Evolutionary conservation across 768 basidiomycete species (phyloP), one percentile per base, ranked within the genome.

Genomic region (Amanita rubescens): DNA sequence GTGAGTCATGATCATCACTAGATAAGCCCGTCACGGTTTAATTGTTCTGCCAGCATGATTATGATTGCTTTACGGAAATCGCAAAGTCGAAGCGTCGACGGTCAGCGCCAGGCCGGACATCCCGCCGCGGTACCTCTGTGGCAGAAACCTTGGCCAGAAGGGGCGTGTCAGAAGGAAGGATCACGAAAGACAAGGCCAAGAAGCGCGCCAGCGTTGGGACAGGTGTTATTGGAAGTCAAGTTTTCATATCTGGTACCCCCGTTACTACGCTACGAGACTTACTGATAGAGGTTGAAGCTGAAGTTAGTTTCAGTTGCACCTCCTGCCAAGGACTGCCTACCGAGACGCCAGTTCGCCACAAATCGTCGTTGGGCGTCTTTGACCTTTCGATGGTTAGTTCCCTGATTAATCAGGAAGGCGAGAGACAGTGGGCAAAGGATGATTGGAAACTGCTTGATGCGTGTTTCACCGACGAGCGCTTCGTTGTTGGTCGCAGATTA

Each of bases 371-470:
- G 19, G 41, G 33, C 25, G 9, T 30, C 22, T 37, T 46, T 5
- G 34, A 46, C 37, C 1, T 5, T 3, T 46, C 33, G 24, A 35
- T 33, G 15, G 10, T 53, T 17, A 22, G 20, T 30, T 35, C 39
- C 24, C 54, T 48, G 17, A 33, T 38, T 7, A 59, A 58, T 4
- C 60, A 51, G 33, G 32, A 24, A 9, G 51, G 38, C 19, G 57
- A 64, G 47, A 62, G 65, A 15, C 69, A 67, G 37, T 94, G 90
- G 90, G 73, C 75, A 3, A 85, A 84, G 61, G 78, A 79, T 19
- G 86, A 91, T 49, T 94, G 90, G 90, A 90, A 86, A 64, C 62
- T 73, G 45, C 72, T 94, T 46, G 90, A 93, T 65, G 79, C 78
- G 20, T 89, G 87, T 60, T 85, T 91, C 57, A 84, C 85, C 10